Conservation (phyloP, 1,284 basidiomycete genomes). For the Heliocybe sulcata region DNA sequence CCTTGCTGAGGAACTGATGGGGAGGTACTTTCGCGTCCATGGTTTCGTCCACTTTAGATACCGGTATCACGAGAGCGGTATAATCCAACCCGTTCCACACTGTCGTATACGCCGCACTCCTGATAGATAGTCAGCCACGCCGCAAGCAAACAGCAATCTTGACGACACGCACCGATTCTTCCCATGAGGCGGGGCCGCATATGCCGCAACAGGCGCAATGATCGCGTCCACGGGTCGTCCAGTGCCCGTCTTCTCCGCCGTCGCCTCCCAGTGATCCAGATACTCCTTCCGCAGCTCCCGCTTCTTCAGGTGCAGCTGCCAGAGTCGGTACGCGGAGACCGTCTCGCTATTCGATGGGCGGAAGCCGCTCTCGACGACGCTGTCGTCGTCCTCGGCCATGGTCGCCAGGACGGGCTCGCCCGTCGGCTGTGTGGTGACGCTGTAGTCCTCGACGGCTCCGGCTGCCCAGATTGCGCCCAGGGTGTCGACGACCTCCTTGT, state of each 20-base stretch:
- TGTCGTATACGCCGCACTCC: slow-evolving; percentile 16
- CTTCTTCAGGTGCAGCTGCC: slow-evolving; percentile 35
- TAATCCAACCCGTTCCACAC: slow-evolving; percentile 32
- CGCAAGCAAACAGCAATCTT: background rate
- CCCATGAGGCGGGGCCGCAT: slow-evolving; percentile 30
- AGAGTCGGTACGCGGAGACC: slow-evolving; percentile 29
- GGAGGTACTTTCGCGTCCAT: slow-evolving; percentile 21
- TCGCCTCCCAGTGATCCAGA: slow-evolving; percentile 40
- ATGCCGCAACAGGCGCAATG: slow-evolving; percentile 28
- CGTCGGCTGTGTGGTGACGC: slow-evolving; percentile 15
- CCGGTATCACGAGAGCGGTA: slow-evolving; percentile 36
- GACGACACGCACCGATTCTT: slow-evolving; percentile 20
- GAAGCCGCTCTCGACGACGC: slow-evolving; percentile 4
- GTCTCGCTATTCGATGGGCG: slow-evolving; percentile 6
- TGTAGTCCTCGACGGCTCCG: slow-evolving; percentile 22
- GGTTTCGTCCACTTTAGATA: slow-evolving; percentile 26
- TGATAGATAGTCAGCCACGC: slow-evolving; percentile 2
- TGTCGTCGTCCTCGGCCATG: slow-evolving; percentile 17
- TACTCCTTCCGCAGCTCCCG: slow-evolving; percentile 30
- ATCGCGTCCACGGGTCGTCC: slow-evolving; percentile 39
- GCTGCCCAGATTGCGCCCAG: slow-evolving; percentile 30
- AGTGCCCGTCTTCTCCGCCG: slow-evolving; percentile 29
- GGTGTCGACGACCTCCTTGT: slow-evolving; percentile 42
- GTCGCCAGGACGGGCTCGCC: slow-evolving; percentile 26
- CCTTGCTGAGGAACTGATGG: slow-evolving; percentile 26